These are phyloP conservation scores for Kwoniella europaea DNA, from an alignment of 768 basidiomycete species.

Conservation along the genomic window DNA sequence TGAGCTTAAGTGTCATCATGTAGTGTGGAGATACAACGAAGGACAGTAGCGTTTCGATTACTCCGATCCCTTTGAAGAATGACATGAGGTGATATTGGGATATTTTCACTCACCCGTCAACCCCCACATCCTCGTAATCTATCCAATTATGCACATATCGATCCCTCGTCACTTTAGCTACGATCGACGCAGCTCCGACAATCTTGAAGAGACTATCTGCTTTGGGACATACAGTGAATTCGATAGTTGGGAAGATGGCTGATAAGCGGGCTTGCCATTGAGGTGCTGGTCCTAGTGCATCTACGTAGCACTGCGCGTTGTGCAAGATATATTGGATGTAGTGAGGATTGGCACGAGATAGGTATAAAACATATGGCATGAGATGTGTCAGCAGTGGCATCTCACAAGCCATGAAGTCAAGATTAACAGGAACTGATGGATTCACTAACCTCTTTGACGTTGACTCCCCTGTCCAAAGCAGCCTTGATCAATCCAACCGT, in stretches of 20 bases:
- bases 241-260: conserved; percentile 76
- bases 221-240: conserved; percentile 86
- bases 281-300: conserved; percentile 85
- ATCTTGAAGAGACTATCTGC: conserved; percentile 97
- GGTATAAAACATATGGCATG: too few relatives aligned
- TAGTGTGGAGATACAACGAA: neutral
- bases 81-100: neutral
- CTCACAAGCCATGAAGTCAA: neutral
- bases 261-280: conserved; percentile 85
- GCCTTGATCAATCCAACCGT: conserved; percentile 86
- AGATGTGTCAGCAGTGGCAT: too few relatives aligned
- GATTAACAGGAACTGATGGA: neutral
- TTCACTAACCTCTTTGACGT: conserved; percentile 71
- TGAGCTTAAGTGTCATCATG: neutral
- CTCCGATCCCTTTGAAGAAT: too few relatives aligned
- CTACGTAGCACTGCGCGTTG: conserved; percentile 63
- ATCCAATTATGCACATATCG: conserved; percentile 84
- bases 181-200: conserved; percentile 95
- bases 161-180: conserved; percentile 92
- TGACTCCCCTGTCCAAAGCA: conserved; percentile 77
- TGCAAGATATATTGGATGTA: neutral
- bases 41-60: too few relatives aligned
- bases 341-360: neutral
- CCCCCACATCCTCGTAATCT: conserved; percentile 45
- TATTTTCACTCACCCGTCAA: conserved; percentile 23